Evolutionary conservation across 352 stramenopile genomes (phyloP).

Genomic region (Elongisporangium senticosum): DNA sequence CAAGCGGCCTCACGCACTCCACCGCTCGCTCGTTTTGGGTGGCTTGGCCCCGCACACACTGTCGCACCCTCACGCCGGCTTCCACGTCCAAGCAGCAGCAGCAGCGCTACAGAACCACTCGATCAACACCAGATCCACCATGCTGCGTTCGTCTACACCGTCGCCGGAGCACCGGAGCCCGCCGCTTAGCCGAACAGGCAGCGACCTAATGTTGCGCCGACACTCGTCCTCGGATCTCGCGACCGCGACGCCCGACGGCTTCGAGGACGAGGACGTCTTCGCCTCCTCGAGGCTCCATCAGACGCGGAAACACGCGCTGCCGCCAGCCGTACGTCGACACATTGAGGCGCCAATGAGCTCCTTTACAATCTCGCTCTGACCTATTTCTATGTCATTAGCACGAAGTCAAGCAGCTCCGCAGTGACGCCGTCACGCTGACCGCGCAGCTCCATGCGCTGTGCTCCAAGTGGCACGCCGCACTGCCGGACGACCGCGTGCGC

Average conservation of each 20-base stretch:
- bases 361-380: too few species aligned
- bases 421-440: conserved; percentile 27
- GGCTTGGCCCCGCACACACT: background rate
- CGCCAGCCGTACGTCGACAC: background rate
- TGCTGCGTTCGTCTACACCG: background rate
- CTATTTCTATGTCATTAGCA: conserved; percentile 19
- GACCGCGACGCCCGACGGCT: background rate
- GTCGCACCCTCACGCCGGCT: background rate
- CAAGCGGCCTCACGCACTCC: background rate
- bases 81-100: too few species aligned
- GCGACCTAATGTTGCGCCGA: background rate
- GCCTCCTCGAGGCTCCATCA: background rate
- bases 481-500: conserved; percentile 28
- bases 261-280: background rate
- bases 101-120: background rate
- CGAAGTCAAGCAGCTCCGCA: conserved; percentile 40
- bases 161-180: background rate
- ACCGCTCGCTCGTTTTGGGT: background rate
- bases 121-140: background rate
- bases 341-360: too few species aligned
- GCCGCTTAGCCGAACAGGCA: background rate
- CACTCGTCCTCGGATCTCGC: background rate
- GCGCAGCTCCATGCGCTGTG: conserved; percentile 27
- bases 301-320: background rate
- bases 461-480: conserved; percentile 31